phyloP scores from a whole-genome alignment of 2,329 filamentous ascomycete genomes.

The Arthrinium phaeospermum region DNA sequence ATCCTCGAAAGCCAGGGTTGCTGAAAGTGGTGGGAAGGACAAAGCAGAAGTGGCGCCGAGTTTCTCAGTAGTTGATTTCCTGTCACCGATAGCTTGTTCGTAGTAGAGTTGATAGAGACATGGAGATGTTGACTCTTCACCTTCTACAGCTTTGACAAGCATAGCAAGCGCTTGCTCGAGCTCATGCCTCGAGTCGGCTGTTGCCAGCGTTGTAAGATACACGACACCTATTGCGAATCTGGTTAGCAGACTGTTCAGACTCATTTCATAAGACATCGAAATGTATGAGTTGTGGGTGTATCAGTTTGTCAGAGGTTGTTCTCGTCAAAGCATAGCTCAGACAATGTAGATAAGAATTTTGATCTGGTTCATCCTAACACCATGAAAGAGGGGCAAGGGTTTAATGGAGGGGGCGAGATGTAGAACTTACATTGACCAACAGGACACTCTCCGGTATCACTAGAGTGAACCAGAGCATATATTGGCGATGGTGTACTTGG shows the following conservation, averaged over 20 bases:
- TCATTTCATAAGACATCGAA: neutral
- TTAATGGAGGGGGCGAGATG: constrained; percentile 23
- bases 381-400: constrained; percentile 34
- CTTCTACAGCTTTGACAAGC: constrained; percentile 28
- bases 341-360: constrained; percentile 99
- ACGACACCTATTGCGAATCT: constrained; percentile 36
- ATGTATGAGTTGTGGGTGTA: constrained; percentile 49
- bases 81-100: constrained; percentile 50
- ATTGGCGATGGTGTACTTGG: constrained; percentile 56
- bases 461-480: constrained; percentile 77
- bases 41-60: constrained; percentile 51
- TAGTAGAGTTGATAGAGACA: constrained; percentile 61
- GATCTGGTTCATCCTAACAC: constrained; percentile 82
- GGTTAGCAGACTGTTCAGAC: neutral
- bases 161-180: constrained; percentile 33
- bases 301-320: constrained; percentile 89
- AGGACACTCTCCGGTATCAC: constrained; percentile 92
- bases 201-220: constrained; percentile 48
- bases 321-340: constrained; percentile 90
- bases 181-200: constrained; percentile 38
- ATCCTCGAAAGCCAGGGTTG: constrained; percentile 79
- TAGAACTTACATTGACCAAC: constrained; percentile 81
- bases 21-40: constrained; percentile 61
- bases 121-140: constrained; percentile 31
- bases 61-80: constrained; percentile 33